Conservation (phyloP, 176 grass and related monocot genomes). For the Lolium rigidum region DNA sequence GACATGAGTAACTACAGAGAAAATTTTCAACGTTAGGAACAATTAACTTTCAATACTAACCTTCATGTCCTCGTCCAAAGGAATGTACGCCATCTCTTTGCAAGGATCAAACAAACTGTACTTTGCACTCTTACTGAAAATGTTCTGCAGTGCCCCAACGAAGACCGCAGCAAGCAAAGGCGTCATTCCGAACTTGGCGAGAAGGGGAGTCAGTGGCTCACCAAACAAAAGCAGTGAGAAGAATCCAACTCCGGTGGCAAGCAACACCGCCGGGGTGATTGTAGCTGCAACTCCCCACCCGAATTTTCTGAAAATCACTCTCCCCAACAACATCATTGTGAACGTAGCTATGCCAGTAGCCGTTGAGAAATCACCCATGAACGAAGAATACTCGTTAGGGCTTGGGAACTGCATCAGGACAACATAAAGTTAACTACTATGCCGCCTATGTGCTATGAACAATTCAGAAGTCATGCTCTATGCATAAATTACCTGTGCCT, state of each 20-base stretch:
- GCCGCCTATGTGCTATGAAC: background rate
- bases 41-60: conserved; percentile 55
- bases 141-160: conserved; percentile 96
- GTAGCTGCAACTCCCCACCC: conserved; percentile 98
- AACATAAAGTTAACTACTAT: conserved; percentile 25
- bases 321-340: conserved; percentile 97
- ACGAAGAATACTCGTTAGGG: conserved; percentile 97
- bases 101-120: conserved; percentile 99
- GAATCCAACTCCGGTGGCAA: conserved; percentile 95
- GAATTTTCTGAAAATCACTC: conserved; percentile 86
- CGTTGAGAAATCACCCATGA: conserved; percentile 99
- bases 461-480: background rate
- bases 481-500: conserved; percentile 74
- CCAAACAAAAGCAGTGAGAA: conserved; percentile 98
- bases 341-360: conserved; percentile 96
- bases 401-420: conserved; percentile 79
- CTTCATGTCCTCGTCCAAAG: conserved; percentile 99
- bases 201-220: conserved; percentile 69
- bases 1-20: background rate
- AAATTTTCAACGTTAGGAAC: conserved; percentile 16
- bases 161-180: conserved; percentile 97
- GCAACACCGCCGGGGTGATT: conserved; percentile 90
- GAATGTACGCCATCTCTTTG: conserved; percentile 99
- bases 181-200: conserved; percentile 79
- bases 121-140: conserved; percentile 99